Evolutionary conservation across 192 early-diverging fungal genomes (phyloP).

Genomic region (Linnemannia schmuckeri): DNA sequence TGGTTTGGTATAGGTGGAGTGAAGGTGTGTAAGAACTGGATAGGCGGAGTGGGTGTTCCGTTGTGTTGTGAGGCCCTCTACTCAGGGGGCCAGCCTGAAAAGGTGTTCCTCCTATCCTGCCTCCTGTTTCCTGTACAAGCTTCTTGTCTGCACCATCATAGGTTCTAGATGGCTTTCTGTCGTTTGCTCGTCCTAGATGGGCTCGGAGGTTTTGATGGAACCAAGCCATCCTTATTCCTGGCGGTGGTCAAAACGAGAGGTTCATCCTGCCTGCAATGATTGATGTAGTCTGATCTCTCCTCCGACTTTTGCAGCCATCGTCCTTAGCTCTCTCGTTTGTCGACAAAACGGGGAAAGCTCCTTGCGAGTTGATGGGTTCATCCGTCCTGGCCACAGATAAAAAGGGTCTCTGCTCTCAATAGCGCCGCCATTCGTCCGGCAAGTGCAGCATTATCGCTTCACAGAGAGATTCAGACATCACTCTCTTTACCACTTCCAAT

Average conservation of each 20-base stretch:
- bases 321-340: background rate
- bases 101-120: background rate
- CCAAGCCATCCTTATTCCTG: background rate
- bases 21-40: background rate
- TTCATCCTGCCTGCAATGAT: background rate
- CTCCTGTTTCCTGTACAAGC: background rate
- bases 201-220: no score
- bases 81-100: background rate
- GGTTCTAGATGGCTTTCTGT: background rate
- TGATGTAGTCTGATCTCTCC: background rate
- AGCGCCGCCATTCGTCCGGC: background rate
- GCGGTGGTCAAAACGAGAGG: background rate
- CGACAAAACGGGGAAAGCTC: no score
- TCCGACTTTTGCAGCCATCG: background rate
- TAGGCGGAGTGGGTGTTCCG: background rate
- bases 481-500: background rate
- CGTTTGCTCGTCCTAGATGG: background rate
- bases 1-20: background rate
- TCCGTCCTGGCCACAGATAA: background rate
- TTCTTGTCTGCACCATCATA: background rate
- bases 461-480: background rate
- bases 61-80: background rate
- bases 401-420: background rate
- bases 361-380: background rate
- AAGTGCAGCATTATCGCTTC: background rate